Percentiles rank a stretch among this genome's conserved stretches.
Conservation (phyloP, 83 land plant genomes). For the Isoetes engelmannii region DNA sequence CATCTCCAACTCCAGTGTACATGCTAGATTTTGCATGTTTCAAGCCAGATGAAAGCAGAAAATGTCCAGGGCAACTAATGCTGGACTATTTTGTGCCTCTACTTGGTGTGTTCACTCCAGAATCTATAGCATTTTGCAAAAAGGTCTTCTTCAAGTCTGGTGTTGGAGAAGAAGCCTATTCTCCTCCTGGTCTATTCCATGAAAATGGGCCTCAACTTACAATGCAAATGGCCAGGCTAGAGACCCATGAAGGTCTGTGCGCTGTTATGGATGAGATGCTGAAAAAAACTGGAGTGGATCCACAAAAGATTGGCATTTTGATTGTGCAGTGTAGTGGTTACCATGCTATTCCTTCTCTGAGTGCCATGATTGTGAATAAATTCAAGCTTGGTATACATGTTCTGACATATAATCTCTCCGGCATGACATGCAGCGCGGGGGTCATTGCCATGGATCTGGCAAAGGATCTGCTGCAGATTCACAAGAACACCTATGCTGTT, state of each 20-base stretch:
- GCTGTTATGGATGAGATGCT: conserved; percentile 38
- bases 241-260: neutral
- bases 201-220: conserved; percentile 28
- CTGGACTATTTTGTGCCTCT: no score
- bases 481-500: conserved; percentile 13
- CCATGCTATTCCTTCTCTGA: conserved; percentile 40
- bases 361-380: conserved; percentile 36
- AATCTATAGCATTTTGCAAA: conserved; percentile 12
- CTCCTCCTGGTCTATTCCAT: conserved; percentile 24
- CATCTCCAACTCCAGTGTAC: conserved; percentile 6
- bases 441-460: conserved; percentile 43
- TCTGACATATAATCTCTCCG: conserved; percentile 45
- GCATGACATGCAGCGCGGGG: conserved; percentile 75
- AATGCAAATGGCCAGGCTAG: conserved; percentile 29
- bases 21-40: conserved; percentile 24
- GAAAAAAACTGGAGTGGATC: conserved; percentile 20
- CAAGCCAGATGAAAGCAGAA: neutral
- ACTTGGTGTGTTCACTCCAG: no score
- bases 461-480: conserved; percentile 24
- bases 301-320: conserved; percentile 41
- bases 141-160: conserved; percentile 18
- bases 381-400: conserved; percentile 49
- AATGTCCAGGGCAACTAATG: no score
- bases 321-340: conserved; percentile 49
- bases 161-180: conserved; percentile 36